Base-by-base conservation (phyloP, 495 filamentous ascomycete genomes). In the Penicillium nucicola region DNA sequence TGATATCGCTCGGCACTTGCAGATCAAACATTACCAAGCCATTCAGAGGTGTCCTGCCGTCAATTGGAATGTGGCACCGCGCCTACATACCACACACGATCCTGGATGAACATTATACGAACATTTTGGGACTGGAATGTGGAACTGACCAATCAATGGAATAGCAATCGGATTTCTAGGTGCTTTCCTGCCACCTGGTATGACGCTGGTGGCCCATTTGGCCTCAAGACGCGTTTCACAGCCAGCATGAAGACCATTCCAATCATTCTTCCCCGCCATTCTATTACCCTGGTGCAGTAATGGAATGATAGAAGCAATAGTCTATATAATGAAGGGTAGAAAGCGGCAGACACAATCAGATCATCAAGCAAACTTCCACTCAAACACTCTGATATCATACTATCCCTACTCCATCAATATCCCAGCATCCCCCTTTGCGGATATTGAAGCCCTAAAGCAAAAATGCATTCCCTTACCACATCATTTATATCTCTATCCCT, bases 221-320 rank as follows among this genome's bases (percentile, higher is more conserved):
- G 39, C 22, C 22, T 25, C 15, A 5, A 45, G 10, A 10, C 42
- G 40, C 43, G 62, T 52, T 58, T 63, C 56, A 60, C 3, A 19
- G 45, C 32, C 34, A 41, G 37, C 38, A 42, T 46, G 34, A 56
- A 37, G 15, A 22, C 42, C 55, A 55, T 60, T 56, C 41, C 46
- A 45, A 39, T 34, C 56, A 57, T 54, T 63, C 53, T 57, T 50
- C 35, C 61, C 59, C 37, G 62, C 62, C 62, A 58, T 63, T 52
- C 34, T 14, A 54, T 49, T 52, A 57, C 8, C 36, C 12, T 39
- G 35, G 48, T 38, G 38, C 37, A n/a, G 20, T 34, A 20, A 14
- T 51, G 51, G 48, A 53, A 60, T 56, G 47, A 45, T 32, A 13
- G 31, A 22, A 22, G 17, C 2, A 32, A 12, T 22, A 36, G 9